phyloP scores from a whole-genome alignment of 768 basidiomycete genomes.

The Paxillus ammoniavirescens region DNA sequence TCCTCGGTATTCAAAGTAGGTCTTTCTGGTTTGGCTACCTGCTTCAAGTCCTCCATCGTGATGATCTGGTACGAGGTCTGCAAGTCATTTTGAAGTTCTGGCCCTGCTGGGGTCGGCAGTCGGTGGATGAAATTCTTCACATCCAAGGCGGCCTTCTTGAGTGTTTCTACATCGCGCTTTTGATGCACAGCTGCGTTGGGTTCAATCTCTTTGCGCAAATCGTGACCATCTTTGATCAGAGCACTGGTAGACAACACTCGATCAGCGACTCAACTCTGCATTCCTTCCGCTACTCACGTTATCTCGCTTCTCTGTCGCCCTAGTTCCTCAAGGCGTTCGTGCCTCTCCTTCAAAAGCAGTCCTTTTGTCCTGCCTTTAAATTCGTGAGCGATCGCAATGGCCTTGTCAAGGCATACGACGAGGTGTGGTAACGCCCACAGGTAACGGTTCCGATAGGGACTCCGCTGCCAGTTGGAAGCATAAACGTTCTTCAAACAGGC shows the following conservation, averaged over 20 bases:
- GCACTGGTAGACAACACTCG: conserved; percentile 13
- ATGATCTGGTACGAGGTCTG: conserved; percentile 35
- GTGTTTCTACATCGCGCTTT: conserved; percentile 15
- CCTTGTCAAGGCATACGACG: conserved; percentile 40
- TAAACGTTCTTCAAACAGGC: conserved; percentile 28
- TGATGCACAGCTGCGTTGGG: conserved; percentile 31
- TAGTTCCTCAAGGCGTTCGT: conserved; percentile 37
- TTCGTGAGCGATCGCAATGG: conserved; percentile 20
- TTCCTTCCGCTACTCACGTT: conserved; percentile 25
- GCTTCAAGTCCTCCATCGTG: conserved; percentile 12
- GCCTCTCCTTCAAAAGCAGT: conserved; percentile 24
- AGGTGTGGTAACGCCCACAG: conserved; percentile 39
- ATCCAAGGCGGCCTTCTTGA: conserved; percentile 28
- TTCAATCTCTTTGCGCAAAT: conserved; percentile 31
- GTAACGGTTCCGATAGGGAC: conserved; percentile 37
- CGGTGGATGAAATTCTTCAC: conserved; percentile 27
- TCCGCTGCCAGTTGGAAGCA: conserved; percentile 26
- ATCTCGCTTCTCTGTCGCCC: conserved; percentile 28
- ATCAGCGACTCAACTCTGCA: background rate
- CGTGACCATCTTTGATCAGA: conserved; percentile 23
- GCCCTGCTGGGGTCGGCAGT: conserved; percentile 16
- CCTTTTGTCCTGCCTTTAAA: conserved; percentile 34
- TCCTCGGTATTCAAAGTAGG: conserved; percentile 27
- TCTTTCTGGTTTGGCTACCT: conserved; percentile 9
- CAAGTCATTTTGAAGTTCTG: conserved; percentile 27